These are phyloP conservation scores for Chaetothyriales sp. DNA, from an alignment of 2,329 filamentous ascomycete species.

Conservation along the genomic window DNA sequence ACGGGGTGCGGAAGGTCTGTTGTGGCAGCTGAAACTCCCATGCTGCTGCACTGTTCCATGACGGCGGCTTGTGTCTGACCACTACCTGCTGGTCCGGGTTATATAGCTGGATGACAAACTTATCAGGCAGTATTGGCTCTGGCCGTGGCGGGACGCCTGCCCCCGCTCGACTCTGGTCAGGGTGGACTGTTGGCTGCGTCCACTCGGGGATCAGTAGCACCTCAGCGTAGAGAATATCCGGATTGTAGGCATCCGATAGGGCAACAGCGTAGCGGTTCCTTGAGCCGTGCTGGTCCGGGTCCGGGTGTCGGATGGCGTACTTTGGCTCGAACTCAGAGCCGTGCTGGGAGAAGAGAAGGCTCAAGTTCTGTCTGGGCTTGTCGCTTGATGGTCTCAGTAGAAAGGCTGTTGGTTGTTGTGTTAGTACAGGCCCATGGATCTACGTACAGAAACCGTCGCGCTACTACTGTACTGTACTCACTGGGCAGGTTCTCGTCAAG, in stretches of 20 bases:
- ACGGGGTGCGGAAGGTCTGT: slow-evolving; percentile 67
- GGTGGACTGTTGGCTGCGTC: slow-evolving; percentile 65
- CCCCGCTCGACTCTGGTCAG: slow-evolving; percentile 59
- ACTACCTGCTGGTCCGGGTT: slow-evolving; percentile 74
- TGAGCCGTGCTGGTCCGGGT: slow-evolving; percentile 53
- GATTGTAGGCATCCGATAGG: slow-evolving; percentile 65
- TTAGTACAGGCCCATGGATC: slow-evolving; percentile 10
- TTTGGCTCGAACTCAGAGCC: slow-evolving; percentile 66
- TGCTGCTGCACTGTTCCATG: slow-evolving; percentile 63
- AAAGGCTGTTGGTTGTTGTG: slow-evolving; percentile 32
- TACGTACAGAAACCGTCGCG: slow-evolving; percentile 1
- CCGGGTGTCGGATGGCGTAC: slow-evolving; percentile 64
- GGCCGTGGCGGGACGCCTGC: slow-evolving; percentile 51
- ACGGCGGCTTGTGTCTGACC: slow-evolving; percentile 52
- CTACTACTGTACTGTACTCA: slow-evolving; percentile 42
- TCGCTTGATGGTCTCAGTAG: slow-evolving; percentile 41
- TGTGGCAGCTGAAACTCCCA: slow-evolving; percentile 93
- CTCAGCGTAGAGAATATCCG: slow-evolving; percentile 74
- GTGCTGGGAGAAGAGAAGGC: slow-evolving; percentile 43
- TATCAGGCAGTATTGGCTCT: slow-evolving; percentile 57
- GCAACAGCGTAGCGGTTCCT: slow-evolving; percentile 77
- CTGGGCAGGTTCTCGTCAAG: slow-evolving; percentile 87
- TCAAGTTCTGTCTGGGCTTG: slow-evolving; percentile 25
- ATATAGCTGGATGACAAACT: slow-evolving; percentile 78
- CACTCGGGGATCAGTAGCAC: slow-evolving; percentile 73